Conservation (phyloP, 768 basidiomycete genomes). For the Termitomyces titanicus region DNA sequence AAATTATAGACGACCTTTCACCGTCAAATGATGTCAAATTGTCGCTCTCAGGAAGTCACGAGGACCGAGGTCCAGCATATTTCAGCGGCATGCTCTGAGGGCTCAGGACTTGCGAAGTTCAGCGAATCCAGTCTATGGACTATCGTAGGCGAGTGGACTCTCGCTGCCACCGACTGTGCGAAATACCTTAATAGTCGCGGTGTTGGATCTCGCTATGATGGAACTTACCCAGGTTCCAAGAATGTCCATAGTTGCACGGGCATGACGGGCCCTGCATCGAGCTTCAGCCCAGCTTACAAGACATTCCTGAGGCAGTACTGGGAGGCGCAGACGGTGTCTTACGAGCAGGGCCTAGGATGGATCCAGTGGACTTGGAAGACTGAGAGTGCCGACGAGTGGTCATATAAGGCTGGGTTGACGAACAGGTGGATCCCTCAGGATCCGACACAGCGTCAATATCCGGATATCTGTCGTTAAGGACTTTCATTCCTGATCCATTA, state of each 20-base stretch:
- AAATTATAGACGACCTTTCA: neutral
- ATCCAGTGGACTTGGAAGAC: slow-evolving; percentile 85
- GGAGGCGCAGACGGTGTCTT: slow-evolving; percentile 80
- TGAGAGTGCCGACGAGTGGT: slow-evolving; percentile 84
- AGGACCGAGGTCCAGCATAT: slow-evolving; percentile 55
- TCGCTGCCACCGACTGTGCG: slow-evolving; percentile 73
- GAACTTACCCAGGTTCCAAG: slow-evolving; percentile 58
- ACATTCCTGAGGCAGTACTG: slow-evolving; percentile 74
- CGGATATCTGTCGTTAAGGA: no score
- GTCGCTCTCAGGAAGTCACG: slow-evolving; percentile 34
- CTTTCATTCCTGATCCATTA: neutral
- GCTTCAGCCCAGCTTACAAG: slow-evolving; percentile 77
- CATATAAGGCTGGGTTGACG: slow-evolving; percentile 74
- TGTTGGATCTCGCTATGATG: slow-evolving; percentile 59
- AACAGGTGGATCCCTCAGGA: slow-evolving; percentile 84
- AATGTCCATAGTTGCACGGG: slow-evolving; percentile 70
- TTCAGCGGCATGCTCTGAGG: slow-evolving; percentile 47
- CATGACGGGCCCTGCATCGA: slow-evolving; percentile 67
- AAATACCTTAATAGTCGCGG: slow-evolving; percentile 84
- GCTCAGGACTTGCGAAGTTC: slow-evolving; percentile 32
- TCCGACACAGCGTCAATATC: slow-evolving; percentile 30
- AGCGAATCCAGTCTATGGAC: slow-evolving; percentile 62
- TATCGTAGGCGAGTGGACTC: slow-evolving; percentile 86
- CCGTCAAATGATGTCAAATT: neutral
- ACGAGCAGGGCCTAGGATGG: slow-evolving; percentile 68